Base-by-base conservation (phyloP, 2,329 filamentous ascomycete genomes). In the Penicillium sp. region DNA sequence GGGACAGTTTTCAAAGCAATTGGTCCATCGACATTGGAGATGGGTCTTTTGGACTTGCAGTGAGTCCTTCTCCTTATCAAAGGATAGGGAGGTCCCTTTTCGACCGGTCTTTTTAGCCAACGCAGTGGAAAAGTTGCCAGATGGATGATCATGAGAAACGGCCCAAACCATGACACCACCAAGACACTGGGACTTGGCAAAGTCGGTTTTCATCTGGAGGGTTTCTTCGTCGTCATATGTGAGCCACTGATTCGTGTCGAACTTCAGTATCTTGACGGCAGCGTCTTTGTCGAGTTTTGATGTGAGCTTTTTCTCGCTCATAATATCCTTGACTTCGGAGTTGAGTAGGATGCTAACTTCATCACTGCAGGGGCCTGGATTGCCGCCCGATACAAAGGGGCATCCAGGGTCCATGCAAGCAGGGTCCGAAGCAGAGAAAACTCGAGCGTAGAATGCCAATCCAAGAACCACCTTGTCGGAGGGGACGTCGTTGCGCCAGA, bases 141-240 rank as follows among this genome's bases (percentile, higher is more conserved):
- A 39, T 44, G 13, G 21, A 29, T 48, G 16, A 32, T 58, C 55
- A 22, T 47, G 42, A 29, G 31, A 34, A 14, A 56, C 27, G 1
- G 63, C 61, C 63, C 62, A 65, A 32, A 59, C 59, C 36, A 65
- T 52, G 5, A 67, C 51, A 5, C 75, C 75, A 3, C 67, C 66
- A 2, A 77, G 61, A 36, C 74, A 72, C 4, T 59, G 43, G 0
- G 49, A 39, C 10, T 69, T 69, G 1, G 73, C 73, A 49, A 58
- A 75, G 2, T 76, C 59, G 2, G 63, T 62, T 51, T 78, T 78
- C 16, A 66, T 53, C 29, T 66, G 58, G 16, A 72, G 64, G 2
- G 76, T 79, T 5, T 73, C 65, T 0, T 53, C 50, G 47, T 80
- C 75, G 39, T 73, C 71, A 31, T 66, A 72, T 1, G 67, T 66